Conservation (phyloP, 2,329 filamentous ascomycete species). For the Talaromyces verruculosus region DNA sequence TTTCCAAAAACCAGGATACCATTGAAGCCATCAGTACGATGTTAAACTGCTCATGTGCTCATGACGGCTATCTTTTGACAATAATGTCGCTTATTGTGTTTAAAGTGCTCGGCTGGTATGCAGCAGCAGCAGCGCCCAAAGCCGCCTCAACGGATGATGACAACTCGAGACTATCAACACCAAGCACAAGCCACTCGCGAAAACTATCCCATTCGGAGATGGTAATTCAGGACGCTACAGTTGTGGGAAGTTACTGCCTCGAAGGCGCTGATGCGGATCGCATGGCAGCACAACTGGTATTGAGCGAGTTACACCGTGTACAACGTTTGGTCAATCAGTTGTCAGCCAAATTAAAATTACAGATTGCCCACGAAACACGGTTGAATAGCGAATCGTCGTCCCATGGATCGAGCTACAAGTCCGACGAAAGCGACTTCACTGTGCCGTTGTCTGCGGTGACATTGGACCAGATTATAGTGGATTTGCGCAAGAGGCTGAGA, state of each 20-base stretch:
- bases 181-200: neutral
- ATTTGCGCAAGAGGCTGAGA: neutral
- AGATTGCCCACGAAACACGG: neutral
- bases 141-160: neutral
- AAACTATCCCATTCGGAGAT: neutral
- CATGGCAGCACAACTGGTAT: constrained; percentile 36
- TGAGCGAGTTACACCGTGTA: constrained; percentile 39
- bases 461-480: neutral
- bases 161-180: constrained; percentile 5
- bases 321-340: constrained; percentile 33
- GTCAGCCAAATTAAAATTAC: constrained; percentile 24
- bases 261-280: constrained; percentile 27
- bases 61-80: constrained; percentile 36
- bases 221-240: neutral
- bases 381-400: neutral
- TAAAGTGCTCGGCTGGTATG: constrained; percentile 38
- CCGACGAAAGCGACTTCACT: neutral
- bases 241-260: constrained; percentile 21
- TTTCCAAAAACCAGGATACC: constrained; percentile 26
- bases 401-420: neutral
- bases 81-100: constrained; percentile 36
- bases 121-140: constrained; percentile 25
- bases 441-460: neutral
- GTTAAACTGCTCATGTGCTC: constrained; percentile 36
- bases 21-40: constrained; percentile 34